These are phyloP conservation scores for Juglanconis sp. DNA, from an alignment of 2,329 filamentous ascomycete species.

Conservation along the genomic window DNA sequence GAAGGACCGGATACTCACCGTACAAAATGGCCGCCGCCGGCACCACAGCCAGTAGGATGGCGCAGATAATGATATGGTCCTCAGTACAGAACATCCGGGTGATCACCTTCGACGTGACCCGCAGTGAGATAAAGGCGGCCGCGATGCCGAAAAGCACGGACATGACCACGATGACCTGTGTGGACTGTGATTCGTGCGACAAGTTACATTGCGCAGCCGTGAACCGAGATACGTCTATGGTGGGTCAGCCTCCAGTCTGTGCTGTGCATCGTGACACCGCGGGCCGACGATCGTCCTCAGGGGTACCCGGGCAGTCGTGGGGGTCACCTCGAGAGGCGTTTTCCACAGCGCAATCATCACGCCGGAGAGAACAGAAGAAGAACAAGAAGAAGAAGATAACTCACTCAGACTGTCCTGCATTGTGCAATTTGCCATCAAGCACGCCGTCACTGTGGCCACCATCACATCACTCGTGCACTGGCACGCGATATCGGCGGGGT, in stretches of 20 bases:
- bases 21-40: conserved; percentile 1
- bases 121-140: conserved; percentile 2
- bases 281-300: neutral
- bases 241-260: neutral
- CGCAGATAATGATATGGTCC: conserved; percentile 12
- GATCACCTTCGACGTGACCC: conserved; percentile 4
- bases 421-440: conserved; percentile 15
- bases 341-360: neutral
- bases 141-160: conserved; percentile 2
- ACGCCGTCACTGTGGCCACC: neutral
- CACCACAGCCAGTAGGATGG: neutral
- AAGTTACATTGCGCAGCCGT: conserved; percentile 2
- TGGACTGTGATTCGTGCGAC: conserved; percentile 8
- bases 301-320: neutral
- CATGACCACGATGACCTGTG: conserved; percentile 2
- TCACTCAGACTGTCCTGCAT: conserved; percentile 14
- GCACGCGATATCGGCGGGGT: neutral
- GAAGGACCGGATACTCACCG: conserved; percentile 1
- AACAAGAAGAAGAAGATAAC: neutral
- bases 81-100: conserved; percentile 10
- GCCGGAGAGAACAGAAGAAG: neutral
- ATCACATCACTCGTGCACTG: conserved; percentile 8
- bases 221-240: conserved; percentile 3
- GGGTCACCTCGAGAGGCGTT: neutral
- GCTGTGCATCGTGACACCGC: neutral